A percentile compares a stretch with the other conserved stretches of the same genome.
Conservation (phyloP, 176 grass and related monocot species). For the Poa annua region DNA sequence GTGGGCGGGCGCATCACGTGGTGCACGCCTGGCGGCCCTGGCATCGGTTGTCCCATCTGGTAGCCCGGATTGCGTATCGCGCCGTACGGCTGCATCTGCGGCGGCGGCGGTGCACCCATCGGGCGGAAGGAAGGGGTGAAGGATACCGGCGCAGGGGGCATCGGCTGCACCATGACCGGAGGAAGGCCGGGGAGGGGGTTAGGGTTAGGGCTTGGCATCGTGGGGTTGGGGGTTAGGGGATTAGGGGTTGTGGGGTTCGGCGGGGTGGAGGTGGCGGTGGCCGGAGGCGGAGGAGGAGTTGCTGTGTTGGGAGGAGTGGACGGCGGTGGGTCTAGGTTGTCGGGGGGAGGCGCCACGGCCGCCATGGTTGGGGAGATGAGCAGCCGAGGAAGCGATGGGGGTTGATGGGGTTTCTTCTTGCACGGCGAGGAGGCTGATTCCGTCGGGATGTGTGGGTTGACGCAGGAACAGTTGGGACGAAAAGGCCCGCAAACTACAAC, state of each 20-base stretch:
- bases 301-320: conserved; percentile 32
- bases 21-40: conserved; percentile 40
- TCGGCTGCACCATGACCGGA: conserved; percentile 33
- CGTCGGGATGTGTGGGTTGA: conserved; percentile 6
- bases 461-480: not conserved
- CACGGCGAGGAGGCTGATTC: not conserved
- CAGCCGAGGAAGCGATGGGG: conserved; percentile 12
- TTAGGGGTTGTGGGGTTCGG: conserved; percentile 30
- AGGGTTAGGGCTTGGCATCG: conserved; percentile 47
- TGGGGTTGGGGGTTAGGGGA: not conserved
- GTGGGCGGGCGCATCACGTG: conserved; percentile 45
- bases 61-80: conserved; percentile 49
- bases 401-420: conserved; percentile 4
- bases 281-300: conserved; percentile 25
- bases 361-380: conserved; percentile 45
- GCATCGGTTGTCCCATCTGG: conserved; percentile 58
- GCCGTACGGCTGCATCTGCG: conserved; percentile 49
- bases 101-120: conserved; percentile 43
- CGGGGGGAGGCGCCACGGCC: conserved; percentile 54
- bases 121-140: conserved; percentile 57
- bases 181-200: conserved; percentile 33
- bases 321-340: conserved; percentile 46
- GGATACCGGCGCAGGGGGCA: conserved; percentile 33
- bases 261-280: conserved; percentile 31
- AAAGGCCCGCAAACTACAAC: not conserved